These are phyloP conservation scores for Viridothelium virens DNA, from an alignment of 495 filamentous ascomycete genomes.

Conservation along the genomic window DNA sequence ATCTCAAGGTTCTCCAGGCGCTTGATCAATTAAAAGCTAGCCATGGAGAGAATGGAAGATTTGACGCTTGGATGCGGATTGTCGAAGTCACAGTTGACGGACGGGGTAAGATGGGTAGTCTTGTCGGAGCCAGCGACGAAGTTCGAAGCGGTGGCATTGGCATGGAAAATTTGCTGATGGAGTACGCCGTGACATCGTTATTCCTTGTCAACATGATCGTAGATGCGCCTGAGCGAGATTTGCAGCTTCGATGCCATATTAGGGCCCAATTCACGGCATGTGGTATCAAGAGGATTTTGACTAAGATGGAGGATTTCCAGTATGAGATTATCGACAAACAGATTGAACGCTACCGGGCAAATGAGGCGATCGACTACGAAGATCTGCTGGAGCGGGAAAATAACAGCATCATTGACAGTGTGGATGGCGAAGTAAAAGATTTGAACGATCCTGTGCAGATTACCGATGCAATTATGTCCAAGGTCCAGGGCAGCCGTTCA, in stretches of 20 bases:
- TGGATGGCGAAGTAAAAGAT: conserved; percentile 89
- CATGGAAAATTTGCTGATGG: conserved; percentile 98
- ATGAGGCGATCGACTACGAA: conserved; percentile 97
- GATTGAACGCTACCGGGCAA: conserved; percentile 84
- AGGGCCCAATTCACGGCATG: conserved; percentile 93
- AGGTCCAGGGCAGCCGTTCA: conserved; percentile 70
- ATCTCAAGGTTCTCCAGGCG: conserved; percentile 85
- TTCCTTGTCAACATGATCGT: conserved; percentile 96
- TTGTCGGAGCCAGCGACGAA: conserved; percentile 95
- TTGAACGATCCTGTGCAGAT: conserved; percentile 90
- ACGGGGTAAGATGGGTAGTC: conserved; percentile 93
- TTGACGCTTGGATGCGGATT: conserved; percentile 98
- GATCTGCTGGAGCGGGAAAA: conserved; percentile 89
- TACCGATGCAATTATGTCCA: conserved; percentile 84
- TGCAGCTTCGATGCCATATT: conserved; percentile 88
- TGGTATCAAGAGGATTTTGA: conserved; percentile 87
- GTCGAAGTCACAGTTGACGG: conserved; percentile 97
- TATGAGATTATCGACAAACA: conserved; percentile 99
- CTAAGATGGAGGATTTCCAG: conserved; percentile 97
- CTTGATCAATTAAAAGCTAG: conserved; percentile 86
- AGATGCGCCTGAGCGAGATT: conserved; percentile 78
- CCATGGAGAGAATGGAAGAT: conserved; percentile 88
- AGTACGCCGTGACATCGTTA: conserved; percentile 93
- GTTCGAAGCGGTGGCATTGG: conserved; percentile 94
- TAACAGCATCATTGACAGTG: conserved; percentile 78